Conservation (phyloP, 306 rosid genomes). For the Cucurbita ficifolia region DNA sequence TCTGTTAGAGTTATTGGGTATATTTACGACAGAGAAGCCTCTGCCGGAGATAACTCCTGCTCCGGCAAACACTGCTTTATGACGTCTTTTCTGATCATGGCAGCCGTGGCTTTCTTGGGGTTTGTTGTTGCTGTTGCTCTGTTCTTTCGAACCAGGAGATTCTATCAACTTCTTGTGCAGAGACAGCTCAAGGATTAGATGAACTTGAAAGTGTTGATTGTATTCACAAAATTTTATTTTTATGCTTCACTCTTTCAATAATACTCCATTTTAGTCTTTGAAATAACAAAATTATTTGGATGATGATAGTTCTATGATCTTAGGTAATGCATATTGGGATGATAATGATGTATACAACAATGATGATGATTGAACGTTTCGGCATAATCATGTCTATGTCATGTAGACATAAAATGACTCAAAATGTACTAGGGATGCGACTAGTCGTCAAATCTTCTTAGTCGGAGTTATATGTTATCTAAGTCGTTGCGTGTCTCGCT, state of each 20-base stretch:
- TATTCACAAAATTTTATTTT: neutral
- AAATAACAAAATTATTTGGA: too few relatives aligned
- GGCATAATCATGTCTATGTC: too few relatives aligned
- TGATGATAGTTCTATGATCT: too few relatives aligned
- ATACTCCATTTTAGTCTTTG: too few relatives aligned
- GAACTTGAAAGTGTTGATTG: neutral
- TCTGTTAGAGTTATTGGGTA: slow-evolving; percentile 64
- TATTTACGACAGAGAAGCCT: slow-evolving; percentile 51
- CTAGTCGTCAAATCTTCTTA: too few relatives aligned
- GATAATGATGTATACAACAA: too few relatives aligned
- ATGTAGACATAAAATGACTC: too few relatives aligned
- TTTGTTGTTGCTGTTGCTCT: slow-evolving; percentile 40
- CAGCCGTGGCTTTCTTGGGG: slow-evolving; percentile 39
- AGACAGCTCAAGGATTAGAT: slow-evolving; percentile 9
- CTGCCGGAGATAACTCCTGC: slow-evolving; percentile 28
- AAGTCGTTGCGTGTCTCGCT: too few relatives aligned
- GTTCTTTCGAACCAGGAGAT: slow-evolving; percentile 45
- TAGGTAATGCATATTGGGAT: too few relatives aligned
- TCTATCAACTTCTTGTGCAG: slow-evolving; percentile 41
- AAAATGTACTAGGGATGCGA: too few relatives aligned
- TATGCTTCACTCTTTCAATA: neutral
- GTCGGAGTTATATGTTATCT: too few relatives aligned
- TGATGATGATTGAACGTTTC: too few relatives aligned
- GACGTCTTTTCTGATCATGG: slow-evolving; percentile 53
- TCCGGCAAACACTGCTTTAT: slow-evolving; percentile 53